Evolutionary conservation across 768 basidiomycete species (phyloP).

Genomic region (Mycena sanguinolenta): DNA sequence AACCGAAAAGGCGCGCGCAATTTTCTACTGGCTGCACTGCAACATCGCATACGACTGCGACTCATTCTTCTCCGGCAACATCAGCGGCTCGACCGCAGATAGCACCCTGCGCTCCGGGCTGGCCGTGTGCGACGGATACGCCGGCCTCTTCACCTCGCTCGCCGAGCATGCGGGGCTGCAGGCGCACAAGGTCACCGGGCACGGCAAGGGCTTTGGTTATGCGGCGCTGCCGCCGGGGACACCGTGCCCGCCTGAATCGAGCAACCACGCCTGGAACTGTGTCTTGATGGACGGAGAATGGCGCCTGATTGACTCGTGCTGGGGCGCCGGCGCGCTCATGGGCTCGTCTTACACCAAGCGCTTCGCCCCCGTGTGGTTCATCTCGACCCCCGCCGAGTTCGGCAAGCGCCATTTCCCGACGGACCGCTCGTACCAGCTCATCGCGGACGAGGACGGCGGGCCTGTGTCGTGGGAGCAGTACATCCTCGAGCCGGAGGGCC

Average conservation of each 20-base stretch:
- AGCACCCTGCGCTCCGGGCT: constrained; percentile 57
- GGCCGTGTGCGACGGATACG: constrained; percentile 65
- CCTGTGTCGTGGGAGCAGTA: constrained; percentile 60
- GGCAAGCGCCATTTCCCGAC: constrained; percentile 59
- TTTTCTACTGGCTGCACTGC: constrained; percentile 62
- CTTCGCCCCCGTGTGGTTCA: constrained; percentile 59
- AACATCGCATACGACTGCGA: constrained; percentile 61
- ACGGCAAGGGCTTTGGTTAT: constrained; percentile 63
- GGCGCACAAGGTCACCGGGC: constrained; percentile 56
- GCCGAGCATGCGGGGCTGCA: constrained; percentile 56
- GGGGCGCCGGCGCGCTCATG: constrained; percentile 61
- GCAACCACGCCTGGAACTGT: constrained; percentile 66
- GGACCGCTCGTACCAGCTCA: constrained; percentile 58
- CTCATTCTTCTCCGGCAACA: constrained; percentile 58
- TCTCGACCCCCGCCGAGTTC: constrained; percentile 57
- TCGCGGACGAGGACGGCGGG: constrained; percentile 53
- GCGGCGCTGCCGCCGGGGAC: constrained; percentile 46
- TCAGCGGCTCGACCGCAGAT: constrained; percentile 52
- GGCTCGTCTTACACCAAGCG: constrained; percentile 50
- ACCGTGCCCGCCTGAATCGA: constrained; percentile 51
- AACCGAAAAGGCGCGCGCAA: constrained; percentile 60
- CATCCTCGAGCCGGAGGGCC: constrained; percentile 56
- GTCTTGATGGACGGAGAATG: constrained; percentile 59
- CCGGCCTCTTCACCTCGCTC: constrained; percentile 57
- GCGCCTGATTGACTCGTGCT: constrained; percentile 62